Conservation (phyloP, 352 stramenopile species). For the Peronospora destructor region DNA sequence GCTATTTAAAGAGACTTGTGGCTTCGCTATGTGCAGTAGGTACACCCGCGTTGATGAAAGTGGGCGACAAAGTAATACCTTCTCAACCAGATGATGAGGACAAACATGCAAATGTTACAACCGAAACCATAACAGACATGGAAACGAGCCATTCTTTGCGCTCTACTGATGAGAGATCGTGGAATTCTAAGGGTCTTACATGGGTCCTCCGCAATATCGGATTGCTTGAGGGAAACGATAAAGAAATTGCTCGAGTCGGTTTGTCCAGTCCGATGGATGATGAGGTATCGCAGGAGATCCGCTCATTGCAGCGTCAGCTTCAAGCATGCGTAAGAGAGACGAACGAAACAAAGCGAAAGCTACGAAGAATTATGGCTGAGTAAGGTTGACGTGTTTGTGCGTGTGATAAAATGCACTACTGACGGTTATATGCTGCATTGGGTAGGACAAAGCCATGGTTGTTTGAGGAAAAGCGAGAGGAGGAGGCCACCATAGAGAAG, state of each 20-base stretch:
- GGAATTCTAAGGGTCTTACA: slow-evolving; percentile 27
- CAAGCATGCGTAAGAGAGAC: slow-evolving; percentile 33
- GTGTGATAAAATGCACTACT: background rate
- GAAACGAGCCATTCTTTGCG: slow-evolving; percentile 6
- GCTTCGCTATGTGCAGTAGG: slow-evolving; percentile 22
- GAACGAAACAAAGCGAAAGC: slow-evolving; percentile 54
- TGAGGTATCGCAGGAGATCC: slow-evolving; percentile 61
- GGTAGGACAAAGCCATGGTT: slow-evolving; percentile 61
- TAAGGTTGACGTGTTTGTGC: slow-evolving; percentile 15
- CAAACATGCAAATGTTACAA: slow-evolving; percentile 9
- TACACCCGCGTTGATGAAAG: slow-evolving; percentile 5
- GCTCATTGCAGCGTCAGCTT: slow-evolving; percentile 40
- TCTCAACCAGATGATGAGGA: slow-evolving; percentile 22
- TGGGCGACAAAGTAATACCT: background rate
- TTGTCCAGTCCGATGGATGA: slow-evolving; percentile 40
- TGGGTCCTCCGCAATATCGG: slow-evolving; percentile 35
- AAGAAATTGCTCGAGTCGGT: slow-evolving; percentile 19
- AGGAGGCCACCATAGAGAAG: slow-evolving; percentile 42
- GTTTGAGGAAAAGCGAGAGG: slow-evolving; percentile 36
- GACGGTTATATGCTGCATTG: slow-evolving; percentile 2
- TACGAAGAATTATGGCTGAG: slow-evolving; percentile 51
- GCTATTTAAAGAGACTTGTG: slow-evolving; percentile 28
- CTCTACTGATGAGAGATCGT: slow-evolving; percentile 16
- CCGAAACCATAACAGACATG: slow-evolving; percentile 3
- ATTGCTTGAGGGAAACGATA: slow-evolving; percentile 36